phyloP scores from a whole-genome alignment of 176 grass and related monocot genomes.

The Bothriochloa decipiens region DNA sequence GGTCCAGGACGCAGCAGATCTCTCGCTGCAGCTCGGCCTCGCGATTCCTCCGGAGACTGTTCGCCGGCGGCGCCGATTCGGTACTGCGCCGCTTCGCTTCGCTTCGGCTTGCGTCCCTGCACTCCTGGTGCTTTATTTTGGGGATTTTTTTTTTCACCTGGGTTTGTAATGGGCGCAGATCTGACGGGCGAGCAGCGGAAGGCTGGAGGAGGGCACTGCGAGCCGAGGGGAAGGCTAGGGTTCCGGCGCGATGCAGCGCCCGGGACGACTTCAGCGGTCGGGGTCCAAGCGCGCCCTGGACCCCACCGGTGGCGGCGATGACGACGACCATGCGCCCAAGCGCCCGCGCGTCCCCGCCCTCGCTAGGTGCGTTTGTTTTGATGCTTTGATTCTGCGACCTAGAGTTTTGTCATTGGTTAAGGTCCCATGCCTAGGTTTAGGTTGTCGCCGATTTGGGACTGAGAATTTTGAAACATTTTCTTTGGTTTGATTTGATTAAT shows the following conservation, averaged over 20 bases:
- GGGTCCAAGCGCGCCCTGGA: conserved; percentile 60
- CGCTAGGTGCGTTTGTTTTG: conserved; percentile 42
- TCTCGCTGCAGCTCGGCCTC: neutral
- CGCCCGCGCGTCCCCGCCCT: conserved; percentile 62
- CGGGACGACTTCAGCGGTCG: conserved; percentile 51
- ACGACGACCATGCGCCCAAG: conserved; percentile 56
- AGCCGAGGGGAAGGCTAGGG: neutral
- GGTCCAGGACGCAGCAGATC: conserved; percentile 25
- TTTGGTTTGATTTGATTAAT: neutral
- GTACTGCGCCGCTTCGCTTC: conserved; percentile 1
- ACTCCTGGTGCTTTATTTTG: conserved; percentile 1
- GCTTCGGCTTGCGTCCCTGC: neutral
- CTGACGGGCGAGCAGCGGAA: conserved; percentile 15
- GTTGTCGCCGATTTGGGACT: neutral
- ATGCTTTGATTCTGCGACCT: neutral
- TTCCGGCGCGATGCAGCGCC: conserved; percentile 51
- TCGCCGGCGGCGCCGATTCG: neutral
- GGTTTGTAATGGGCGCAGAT: conserved; percentile 50
- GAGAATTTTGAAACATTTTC: neutral
- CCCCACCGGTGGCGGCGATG: conserved; percentile 36
- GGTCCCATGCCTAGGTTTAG: neutral
- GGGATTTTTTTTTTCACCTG: neutral
- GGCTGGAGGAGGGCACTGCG: neutral
- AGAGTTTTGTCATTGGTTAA: neutral
- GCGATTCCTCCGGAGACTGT: neutral